phyloP scores from a whole-genome alignment of 2,329 filamentous ascomycete species.

The Stagonosporopsis chrysanthemi region DNA sequence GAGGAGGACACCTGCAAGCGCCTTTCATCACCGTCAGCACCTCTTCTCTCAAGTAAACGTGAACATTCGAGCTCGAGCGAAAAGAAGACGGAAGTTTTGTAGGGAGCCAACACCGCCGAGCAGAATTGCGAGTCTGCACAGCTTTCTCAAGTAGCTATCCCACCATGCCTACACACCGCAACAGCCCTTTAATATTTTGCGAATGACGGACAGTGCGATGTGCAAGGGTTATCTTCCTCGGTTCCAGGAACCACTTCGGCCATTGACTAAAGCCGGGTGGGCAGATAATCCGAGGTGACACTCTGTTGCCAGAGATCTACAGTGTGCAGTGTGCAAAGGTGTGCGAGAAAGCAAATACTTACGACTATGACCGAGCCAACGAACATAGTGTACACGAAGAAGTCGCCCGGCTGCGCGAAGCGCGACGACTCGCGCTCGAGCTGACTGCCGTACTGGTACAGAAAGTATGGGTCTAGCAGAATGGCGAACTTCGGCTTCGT shows the following conservation, averaged over 20 bases:
- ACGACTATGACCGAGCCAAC: conserved; percentile 76
- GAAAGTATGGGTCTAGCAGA: conserved; percentile 76
- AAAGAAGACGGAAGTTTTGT: conserved; percentile 56
- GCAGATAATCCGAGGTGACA: conserved; percentile 67
- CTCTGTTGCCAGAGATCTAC: conserved; percentile 23
- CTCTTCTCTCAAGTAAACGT: conserved; percentile 18
- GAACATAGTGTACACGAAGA: conserved; percentile 81
- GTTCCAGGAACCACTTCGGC: conserved; percentile 64
- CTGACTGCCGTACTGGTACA: conserved; percentile 79
- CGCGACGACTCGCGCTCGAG: conserved; percentile 76
- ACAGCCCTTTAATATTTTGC: conserved; percentile 56
- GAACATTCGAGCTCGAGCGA: conserved; percentile 17
- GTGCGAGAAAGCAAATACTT: conserved; percentile 60
- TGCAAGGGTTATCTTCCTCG: conserved; percentile 62
- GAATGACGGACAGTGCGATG: conserved; percentile 59
- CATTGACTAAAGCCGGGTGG: conserved; percentile 57
- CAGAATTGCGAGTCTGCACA: conserved; percentile 63
- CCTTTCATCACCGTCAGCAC: conserved; percentile 53
- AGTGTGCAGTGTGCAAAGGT: conserved; percentile 23
- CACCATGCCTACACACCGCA: conserved; percentile 60
- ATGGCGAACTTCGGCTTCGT: conserved; percentile 65
- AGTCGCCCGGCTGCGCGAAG: conserved; percentile 77
- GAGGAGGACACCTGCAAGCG: conserved; percentile 61
- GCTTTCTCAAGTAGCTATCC: conserved; percentile 61
- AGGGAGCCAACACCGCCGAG: conserved; percentile 69